phyloP scores from a whole-genome alignment of 768 basidiomycete species.

The Rubroboletus pulcherrimus region DNA sequence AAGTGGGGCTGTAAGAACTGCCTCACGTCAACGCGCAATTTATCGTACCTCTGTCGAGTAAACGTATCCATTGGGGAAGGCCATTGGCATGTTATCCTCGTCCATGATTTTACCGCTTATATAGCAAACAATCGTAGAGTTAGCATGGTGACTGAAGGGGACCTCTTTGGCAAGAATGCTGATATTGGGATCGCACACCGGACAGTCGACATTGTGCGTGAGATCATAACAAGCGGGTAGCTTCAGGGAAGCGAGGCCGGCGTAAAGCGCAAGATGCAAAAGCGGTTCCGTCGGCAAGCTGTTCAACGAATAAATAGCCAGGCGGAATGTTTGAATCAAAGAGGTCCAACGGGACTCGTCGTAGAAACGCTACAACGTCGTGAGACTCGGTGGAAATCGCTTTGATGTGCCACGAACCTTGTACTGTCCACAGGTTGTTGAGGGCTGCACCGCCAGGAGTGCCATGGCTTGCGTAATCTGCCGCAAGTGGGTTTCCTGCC shows the following conservation, averaged over 20 bases:
- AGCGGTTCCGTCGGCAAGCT: slow-evolving; percentile 84
- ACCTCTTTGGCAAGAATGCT: slow-evolving; percentile 80
- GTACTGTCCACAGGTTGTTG: slow-evolving; percentile 74
- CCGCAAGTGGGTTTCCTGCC: slow-evolving; percentile 75
- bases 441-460: slow-evolving; percentile 69
- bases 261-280: slow-evolving; percentile 83
- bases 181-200: slow-evolving; percentile 79
- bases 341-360: slow-evolving; percentile 72
- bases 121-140: slow-evolving; percentile 91
- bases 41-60: slow-evolving; percentile 84
- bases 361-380: slow-evolving; percentile 65
- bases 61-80: slow-evolving; percentile 85
- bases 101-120: slow-evolving; percentile 94
- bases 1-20: slow-evolving; percentile 11
- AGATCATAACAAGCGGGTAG: slow-evolving; percentile 76
- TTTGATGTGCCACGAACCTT: slow-evolving; percentile 47
- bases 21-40: slow-evolving; percentile 3
- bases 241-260: slow-evolving; percentile 88
- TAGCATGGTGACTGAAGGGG: slow-evolving; percentile 89
- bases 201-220: slow-evolving; percentile 81
- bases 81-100: slow-evolving; percentile 89
- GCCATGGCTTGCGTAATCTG: slow-evolving; percentile 78
- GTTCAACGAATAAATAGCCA: slow-evolving; percentile 84
- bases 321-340: slow-evolving; percentile 75
- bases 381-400: slow-evolving; percentile 11